Conservation (phyloP, 192 early-diverging fungal genomes). For the Rhizoclosmatium sp. region DNA sequence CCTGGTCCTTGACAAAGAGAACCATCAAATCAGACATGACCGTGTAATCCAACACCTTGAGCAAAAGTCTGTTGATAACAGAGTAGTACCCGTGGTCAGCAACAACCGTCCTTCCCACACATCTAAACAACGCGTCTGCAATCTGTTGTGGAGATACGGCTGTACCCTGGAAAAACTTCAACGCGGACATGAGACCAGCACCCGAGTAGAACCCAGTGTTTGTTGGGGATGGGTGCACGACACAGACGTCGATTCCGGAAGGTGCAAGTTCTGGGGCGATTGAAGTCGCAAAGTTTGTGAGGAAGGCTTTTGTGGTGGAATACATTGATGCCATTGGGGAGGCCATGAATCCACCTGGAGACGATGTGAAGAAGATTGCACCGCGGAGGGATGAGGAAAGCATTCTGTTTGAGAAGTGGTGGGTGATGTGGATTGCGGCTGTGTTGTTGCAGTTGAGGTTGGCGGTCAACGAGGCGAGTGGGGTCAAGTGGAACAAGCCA, state of each 20-base stretch:
- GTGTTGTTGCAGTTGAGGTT: constrained; percentile 66
- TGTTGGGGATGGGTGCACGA: constrained; percentile 51
- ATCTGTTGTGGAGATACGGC: constrained; percentile 57
- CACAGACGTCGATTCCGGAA: constrained; percentile 62
- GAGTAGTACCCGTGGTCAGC: constrained; percentile 55
- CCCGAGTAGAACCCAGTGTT: constrained; percentile 66
- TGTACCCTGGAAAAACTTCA: constrained; percentile 49
- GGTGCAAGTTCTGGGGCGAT: constrained; percentile 58
- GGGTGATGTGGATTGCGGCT: constrained; percentile 53
- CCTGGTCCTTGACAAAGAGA: constrained; percentile 45
- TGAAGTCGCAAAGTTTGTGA: constrained; percentile 59
- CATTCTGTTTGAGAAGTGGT: constrained; percentile 61
- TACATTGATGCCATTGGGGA: constrained; percentile 58
- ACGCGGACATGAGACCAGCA: constrained; percentile 48
- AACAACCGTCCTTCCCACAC: constrained; percentile 61
- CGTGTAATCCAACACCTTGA: constrained; percentile 66
- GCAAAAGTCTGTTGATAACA: constrained; percentile 55
- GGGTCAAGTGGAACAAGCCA: constrained; percentile 57
- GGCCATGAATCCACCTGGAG: constrained; percentile 61
- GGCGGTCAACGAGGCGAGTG: constrained; percentile 49
- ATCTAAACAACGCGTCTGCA: constrained; percentile 60
- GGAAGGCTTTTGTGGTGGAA: constrained; percentile 59
- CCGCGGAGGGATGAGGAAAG: constrained; percentile 23
- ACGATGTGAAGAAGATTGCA: constrained; percentile 61
- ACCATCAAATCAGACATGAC: constrained; percentile 63